Evolutionary conservation across 345 rosid species (phyloP), one percentile per base, ranked within the genome.

Genomic region (Carallia brachiata): DNA sequence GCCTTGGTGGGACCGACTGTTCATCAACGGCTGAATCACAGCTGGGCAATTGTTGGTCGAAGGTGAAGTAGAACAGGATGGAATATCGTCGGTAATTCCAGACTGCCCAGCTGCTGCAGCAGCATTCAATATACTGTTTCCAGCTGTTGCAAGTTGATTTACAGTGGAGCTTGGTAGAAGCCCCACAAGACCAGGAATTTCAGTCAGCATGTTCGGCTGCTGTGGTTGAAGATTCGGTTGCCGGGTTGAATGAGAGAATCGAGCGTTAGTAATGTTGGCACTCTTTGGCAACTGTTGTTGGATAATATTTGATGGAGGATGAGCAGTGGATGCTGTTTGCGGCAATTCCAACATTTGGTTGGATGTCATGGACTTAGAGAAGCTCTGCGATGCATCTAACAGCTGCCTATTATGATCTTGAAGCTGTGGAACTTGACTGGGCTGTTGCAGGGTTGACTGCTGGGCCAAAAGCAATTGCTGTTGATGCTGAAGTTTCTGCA

Each of bases 401-500:
- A 75, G 71, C 56, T 78, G 92, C 76, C 81, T 77, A 63, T 84
- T 83, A 68, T 75, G 88, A 61, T 86, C 88, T 73, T 81, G 89
- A 63, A 82, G 74, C 58, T 81, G 87, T 48, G 66, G 16, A 44
- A 75, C 73, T 65, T 80, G 87, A 69, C 70, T 72, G 61, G 84
- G 68, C 66, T 82, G 92, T 56, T 81, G 91, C 70, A 76, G 53
- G 2, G 52, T 74, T 44, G 86, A 70, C 71, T 87, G 92, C 61
- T 81, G 88, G 0, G 76, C 73, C 73, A 83, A 70, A 76, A 82
- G 58, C 12, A 82, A 73, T 66, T 84, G 92, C 30, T 82, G 88
- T 62, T 87, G 91, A 72, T 85, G 89, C 67, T 87, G 97, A 81
- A 90, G 81, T 78, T 89, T 89, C 83, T 92, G 97, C 73, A 92